Conservation (phyloP, 2,329 filamentous ascomycete species). For the Bipolaris victoriae region DNA sequence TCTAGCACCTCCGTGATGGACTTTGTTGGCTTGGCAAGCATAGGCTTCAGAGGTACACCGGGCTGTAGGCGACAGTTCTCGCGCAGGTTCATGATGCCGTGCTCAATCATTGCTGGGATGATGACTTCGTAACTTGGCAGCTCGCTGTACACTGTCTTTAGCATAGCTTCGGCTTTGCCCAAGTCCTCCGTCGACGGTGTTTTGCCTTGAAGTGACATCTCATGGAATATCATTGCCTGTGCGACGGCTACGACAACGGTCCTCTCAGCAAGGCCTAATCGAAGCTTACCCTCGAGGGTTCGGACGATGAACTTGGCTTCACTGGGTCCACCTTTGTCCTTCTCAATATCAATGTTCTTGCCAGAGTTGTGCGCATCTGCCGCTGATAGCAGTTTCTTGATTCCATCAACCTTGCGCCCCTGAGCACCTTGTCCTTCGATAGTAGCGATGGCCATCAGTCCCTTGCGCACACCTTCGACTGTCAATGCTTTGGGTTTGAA, state of each 20-base stretch:
- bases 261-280: constrained; percentile 88
- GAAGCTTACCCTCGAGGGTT: constrained; percentile 91
- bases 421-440: constrained; percentile 86
- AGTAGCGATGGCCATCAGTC: constrained; percentile 86
- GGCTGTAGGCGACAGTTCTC: constrained; percentile 91
- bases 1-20: constrained; percentile 97
- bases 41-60: constrained; percentile 93
- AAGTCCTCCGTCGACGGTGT: constrained; percentile 76
- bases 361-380: constrained; percentile 76
- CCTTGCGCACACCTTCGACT: constrained; percentile 83
- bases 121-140: constrained; percentile 95
- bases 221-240: constrained; percentile 85
- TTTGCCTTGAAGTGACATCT: constrained; percentile 73
- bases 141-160: constrained; percentile 96
- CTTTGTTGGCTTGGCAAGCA: constrained; percentile 98
- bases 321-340: constrained; percentile 91
- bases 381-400: constrained; percentile 94
- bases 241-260: constrained; percentile 89
- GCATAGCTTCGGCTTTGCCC: constrained; percentile 79
- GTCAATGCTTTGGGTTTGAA: constrained; percentile 95
- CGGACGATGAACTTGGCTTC: constrained; percentile 94
- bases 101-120: constrained; percentile 83
- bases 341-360: constrained; percentile 76
- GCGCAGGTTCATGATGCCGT: constrained; percentile 81
- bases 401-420: constrained; percentile 86